Base-by-base conservation (phyloP, 495 filamentous ascomycete genomes). In the Patellaria atrata region DNA sequence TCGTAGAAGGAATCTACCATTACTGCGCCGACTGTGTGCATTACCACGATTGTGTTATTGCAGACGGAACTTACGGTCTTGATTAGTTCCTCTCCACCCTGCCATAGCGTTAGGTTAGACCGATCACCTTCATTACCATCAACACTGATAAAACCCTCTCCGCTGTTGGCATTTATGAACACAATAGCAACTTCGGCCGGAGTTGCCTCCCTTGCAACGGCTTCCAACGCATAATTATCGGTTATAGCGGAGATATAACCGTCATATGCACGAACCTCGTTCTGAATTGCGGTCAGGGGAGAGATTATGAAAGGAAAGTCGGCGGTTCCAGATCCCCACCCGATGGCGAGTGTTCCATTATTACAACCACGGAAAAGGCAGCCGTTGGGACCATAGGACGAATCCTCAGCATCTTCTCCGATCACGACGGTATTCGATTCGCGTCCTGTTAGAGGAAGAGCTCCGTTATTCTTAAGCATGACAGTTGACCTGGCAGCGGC, bases 211-310 rank as follows among this genome's bases (percentile, higher is more conserved):
- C n/a, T n/a, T n/a, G 10, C 19, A 16, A 23, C 17, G 15, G 53
- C 44, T 3, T 43, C 29, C 7, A 62, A 45, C 30, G 58, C 47
- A 44, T 54, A 62, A 39, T 60, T 64, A 7, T 38, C 37, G 16
- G 47, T 39, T 2, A 53, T 32, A n/a, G n/a, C n/a, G n/a, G n/a
- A n/a, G n/a, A n/a, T n/a, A n/a, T n/a, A n/a, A n/a, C 39, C 46
- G 13, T n/a, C 43, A 21, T 40, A 45, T 1, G 43, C 25, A 11
- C 25, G 4, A n/a, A n/a, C n/a, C n/a, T n/a, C n/a, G n/a, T n/a
- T n/a, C n/a, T 69, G 61, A 22, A 82, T 61, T 0, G 75, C 77
- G 9, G 71, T 63, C 13, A 73, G 65, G 0, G 75, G 75, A 1
- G 68, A 59, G 15, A 68, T 55, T 26, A 71, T 43, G 18, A 63